Evolutionary conservation across 352 stramenopile genomes (phyloP).

Genomic region (Peronosclerospora sorghi): DNA sequence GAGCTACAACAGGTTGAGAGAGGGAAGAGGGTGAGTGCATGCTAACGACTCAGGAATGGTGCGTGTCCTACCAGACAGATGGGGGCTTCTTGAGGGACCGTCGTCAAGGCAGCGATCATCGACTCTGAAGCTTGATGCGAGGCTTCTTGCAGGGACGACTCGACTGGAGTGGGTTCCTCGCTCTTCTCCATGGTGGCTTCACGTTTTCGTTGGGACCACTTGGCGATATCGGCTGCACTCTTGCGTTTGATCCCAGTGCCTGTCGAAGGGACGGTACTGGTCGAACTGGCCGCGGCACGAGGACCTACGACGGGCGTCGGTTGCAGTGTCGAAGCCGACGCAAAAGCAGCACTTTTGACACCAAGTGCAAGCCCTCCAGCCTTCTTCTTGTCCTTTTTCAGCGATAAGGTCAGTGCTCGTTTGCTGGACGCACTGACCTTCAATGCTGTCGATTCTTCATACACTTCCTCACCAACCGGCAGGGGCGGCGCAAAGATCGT

Average conservation of each 20-base stretch:
- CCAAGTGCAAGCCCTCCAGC: constrained; percentile 37
- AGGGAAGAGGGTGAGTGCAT: not conserved
- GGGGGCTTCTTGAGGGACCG: constrained; percentile 39
- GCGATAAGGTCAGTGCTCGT: constrained; percentile 20
- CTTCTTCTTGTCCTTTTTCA: constrained; percentile 66
- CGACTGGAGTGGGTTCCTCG: not conserved
- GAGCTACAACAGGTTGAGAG: constrained; percentile 22
- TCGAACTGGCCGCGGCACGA: not conserved
- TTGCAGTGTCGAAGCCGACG: constrained; percentile 4
- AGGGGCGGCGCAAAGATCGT: constrained; percentile 31
- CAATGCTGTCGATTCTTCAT: constrained; percentile 7
- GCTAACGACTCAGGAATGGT: not conserved
- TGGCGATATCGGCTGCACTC: constrained; percentile 67
- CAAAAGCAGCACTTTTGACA: constrained; percentile 31
- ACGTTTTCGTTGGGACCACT: constrained; percentile 63
- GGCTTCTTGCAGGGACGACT: not conserved
- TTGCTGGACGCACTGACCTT: constrained; percentile 13
- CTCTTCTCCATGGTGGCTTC: constrained; percentile 9
- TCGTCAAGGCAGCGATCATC: constrained; percentile 28
- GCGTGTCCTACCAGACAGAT: constrained; percentile 70
- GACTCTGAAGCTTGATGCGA: constrained; percentile 6
- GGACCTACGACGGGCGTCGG: not conserved
- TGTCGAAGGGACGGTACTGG: constrained; percentile 6
- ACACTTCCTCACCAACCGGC: constrained; percentile 36
- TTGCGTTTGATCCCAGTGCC: constrained; percentile 51